Base-by-base conservation (phyloP, 179 eudicot species). In the Nepenthes alata region DNA sequence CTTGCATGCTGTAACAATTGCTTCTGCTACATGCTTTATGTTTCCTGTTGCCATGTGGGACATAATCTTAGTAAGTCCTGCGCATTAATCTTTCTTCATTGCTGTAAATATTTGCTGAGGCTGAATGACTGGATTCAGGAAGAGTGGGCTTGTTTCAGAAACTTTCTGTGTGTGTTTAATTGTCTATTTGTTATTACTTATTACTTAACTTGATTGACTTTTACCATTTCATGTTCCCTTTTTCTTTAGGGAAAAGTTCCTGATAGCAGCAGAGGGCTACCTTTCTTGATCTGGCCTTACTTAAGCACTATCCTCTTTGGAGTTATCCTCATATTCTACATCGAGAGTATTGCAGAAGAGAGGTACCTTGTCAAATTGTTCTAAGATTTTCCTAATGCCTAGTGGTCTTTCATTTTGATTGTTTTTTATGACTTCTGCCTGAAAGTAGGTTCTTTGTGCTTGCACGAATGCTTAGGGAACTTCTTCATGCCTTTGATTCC, bases 1-100 rank as follows among this genome's bases (percentile, higher is more conserved):
- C 55, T 87, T 91, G 69, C 82, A 91, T 78, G 88, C 96, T 59
- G 81, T 91, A 63, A 86, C 96, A 54, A 75, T 91, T 71, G 82
- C 98, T 74, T 82, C 98, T 77, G 98, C 98, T 62, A 83, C 91
- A 41, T 89, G 98, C 74, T 91, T 91, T 77, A 86, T 91, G 68
- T 91, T 91, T 80, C 98, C 98, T 35, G 88, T 89, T 55, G 96
- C 96, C 60, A 91, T 89, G 91, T 91, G 98, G 98, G 93, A 88
- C 70, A 67, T 86, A 74, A 89, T 91, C 58, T 67, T 83, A 63
- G 97, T 91, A 79, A 25, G 81, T 66, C 60, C 34, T 44, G 61
- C 58, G 59, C 61, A 59, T 12, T 6, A 11, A 38, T 62, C 41
- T 49, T 55, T 4, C 51, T 38, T 14, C 6, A 1, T n/a, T 49